phyloP scores from a whole-genome alignment of 176 grass and related monocot genomes.

The Lolium rigidum region DNA sequence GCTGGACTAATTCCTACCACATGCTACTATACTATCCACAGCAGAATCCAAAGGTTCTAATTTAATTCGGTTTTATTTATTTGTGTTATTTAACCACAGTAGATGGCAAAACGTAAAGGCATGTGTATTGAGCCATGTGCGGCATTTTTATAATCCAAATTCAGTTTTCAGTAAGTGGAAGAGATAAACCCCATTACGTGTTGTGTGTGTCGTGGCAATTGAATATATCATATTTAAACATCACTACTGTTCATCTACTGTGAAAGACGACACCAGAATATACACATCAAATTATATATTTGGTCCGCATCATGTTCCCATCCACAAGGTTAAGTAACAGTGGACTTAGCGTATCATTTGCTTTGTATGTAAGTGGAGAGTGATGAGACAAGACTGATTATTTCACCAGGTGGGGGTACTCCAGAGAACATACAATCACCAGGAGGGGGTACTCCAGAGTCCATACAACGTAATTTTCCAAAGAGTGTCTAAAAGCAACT shows the following conservation, averaged over 20 bases:
- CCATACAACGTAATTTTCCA: not conserved
- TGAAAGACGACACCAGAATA: not conserved
- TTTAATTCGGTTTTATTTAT: not conserved
- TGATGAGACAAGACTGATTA: not conserved
- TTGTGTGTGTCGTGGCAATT: not conserved
- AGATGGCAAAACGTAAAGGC: not conserved
- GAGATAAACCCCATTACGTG: not conserved
- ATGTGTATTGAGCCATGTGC: not conserved
- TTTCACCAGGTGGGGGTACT: slow-evolving; percentile 15
- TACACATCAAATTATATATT: not conserved
- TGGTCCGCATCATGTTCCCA: not conserved
- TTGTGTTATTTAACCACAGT: not conserved
- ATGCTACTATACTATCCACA: not conserved
- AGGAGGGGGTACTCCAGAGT: slow-evolving; percentile 2
- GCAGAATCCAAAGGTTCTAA: not conserved
- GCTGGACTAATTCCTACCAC: not conserved
- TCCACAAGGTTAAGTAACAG: not conserved
- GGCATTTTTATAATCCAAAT: not conserved
- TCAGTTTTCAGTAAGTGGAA: not conserved
- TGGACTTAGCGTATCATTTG: not conserved
- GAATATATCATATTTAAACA: not conserved
- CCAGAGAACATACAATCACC: not conserved
- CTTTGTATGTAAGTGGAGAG: not conserved
- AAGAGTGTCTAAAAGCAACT: not conserved
- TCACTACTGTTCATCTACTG: not conserved